These are phyloP conservation scores for Paramecium octaurelia DNA, from an alignment of 73 alveolate genomes.

Conservation along the genomic window DNA sequence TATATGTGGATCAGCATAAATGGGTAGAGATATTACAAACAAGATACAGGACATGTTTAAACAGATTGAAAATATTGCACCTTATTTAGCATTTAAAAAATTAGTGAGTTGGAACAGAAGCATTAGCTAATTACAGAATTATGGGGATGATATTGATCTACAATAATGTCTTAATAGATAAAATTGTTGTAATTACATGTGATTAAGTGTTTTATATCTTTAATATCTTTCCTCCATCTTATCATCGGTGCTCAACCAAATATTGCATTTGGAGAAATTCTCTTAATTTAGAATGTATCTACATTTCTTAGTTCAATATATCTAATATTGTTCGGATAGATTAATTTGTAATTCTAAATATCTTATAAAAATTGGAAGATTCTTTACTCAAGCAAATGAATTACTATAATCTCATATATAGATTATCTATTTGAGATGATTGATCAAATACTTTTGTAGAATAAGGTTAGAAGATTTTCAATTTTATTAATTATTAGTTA, in stretches of 20 bases:
- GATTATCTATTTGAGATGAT: too few species aligned
- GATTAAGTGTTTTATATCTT: background rate
- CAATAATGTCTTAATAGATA: background rate
- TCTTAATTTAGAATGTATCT: background rate
- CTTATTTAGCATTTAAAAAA: slow-evolving; percentile 50
- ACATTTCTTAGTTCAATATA: background rate
- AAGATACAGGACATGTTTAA: slow-evolving; percentile 30
- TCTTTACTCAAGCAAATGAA: too few species aligned
- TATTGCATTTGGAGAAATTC: background rate
- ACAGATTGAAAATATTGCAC: slow-evolving; percentile 3
- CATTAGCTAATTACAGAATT: slow-evolving; percentile 41
- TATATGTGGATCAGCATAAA: slow-evolving; percentile 51
- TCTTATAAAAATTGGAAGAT: too few species aligned
- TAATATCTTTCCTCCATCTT: background rate
- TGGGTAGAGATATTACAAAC: slow-evolving; percentile 38
- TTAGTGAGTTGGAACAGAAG: slow-evolving; percentile 1
- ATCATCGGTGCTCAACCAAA: background rate
- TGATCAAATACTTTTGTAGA: too few species aligned
- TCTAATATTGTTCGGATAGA: background rate
- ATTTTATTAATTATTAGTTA: too few species aligned
- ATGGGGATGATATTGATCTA: slow-evolving; percentile 57
- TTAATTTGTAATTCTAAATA: too few species aligned
- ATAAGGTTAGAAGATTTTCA: too few species aligned
- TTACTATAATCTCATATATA: too few species aligned
- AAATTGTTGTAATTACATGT: background rate